phyloP scores from a whole-genome alignment of 345 rosid species.

The Luvunga scandens region DNA sequence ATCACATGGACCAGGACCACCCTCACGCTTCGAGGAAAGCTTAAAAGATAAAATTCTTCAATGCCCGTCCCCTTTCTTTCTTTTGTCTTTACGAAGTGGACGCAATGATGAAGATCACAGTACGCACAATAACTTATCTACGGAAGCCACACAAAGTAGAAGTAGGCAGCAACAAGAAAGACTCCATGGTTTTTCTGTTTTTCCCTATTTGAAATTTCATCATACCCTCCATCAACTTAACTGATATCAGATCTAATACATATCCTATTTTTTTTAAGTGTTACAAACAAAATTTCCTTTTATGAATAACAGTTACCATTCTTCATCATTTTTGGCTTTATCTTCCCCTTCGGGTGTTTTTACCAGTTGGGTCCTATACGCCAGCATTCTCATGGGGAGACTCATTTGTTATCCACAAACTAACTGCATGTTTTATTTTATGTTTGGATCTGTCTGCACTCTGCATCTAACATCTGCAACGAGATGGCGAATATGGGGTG shows the following conservation, averaged over 20 bases:
- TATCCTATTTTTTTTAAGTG: not conserved
- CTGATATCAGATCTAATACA: not conserved
- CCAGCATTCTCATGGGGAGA: not conserved
- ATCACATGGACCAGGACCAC: too few relatives aligned
- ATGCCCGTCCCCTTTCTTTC: too few relatives aligned
- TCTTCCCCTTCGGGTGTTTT: not conserved
- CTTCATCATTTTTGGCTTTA: not conserved
- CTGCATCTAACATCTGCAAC: conserved; percentile 81
- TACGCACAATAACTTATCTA: not conserved
- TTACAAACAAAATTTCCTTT: not conserved
- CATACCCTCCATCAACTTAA: not conserved
- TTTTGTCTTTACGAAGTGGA: not conserved
- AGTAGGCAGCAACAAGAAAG: too few relatives aligned
- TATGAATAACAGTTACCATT: not conserved
- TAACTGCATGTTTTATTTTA: not conserved
- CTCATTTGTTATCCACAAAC: not conserved
- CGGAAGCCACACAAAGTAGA: not conserved
- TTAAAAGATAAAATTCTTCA: too few relatives aligned
- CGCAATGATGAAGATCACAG: not conserved
- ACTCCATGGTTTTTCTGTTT: too few relatives aligned
- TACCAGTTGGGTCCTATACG: not conserved
- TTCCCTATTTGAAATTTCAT: too few relatives aligned
- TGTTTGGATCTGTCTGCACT: conserved; percentile 41
- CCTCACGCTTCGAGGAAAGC: too few relatives aligned
- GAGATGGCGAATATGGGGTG: conserved; percentile 88